Evolutionary conservation across 1,139 yeast genomes (phyloP), one percentile per base, ranked within the genome.

Genomic region (Yamadazyma buinensis): DNA sequence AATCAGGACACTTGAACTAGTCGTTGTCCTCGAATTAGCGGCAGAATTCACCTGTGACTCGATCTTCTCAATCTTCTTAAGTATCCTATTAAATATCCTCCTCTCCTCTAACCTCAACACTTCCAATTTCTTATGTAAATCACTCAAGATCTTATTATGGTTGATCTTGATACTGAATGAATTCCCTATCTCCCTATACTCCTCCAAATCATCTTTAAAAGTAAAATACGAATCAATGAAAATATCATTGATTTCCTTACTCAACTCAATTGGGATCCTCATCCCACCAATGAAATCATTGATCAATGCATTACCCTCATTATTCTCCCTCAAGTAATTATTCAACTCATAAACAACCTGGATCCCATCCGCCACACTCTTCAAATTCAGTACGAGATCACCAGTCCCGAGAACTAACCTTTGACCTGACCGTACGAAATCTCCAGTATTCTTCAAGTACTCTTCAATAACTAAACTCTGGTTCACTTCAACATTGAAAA

Each of bases 401-500:
- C 72, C 72, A 1, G 66, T 48, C 6, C 59, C 60, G 15, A 67
- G 51, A 1, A 66, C 57, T 4, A 69, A 48, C 31, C 61, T 51
- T 40, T 68, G 75, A 7, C 64, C 50, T 13, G 62, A 52, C 20
- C 75, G 43, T 3, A 63, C 60, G 36, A 67, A 59, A 42, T 69
- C 75, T 1, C 70, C 72, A 5, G 64, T 35, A 5, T 46, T 46
- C 5, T 47, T 42, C 20, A 69, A 49, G 10, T 49, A 53, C 0
- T 56, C 51, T 23, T 41, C 40, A 10, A 40, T 34, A 8, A 39
- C 33, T 7, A 42, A 15, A n/a, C 36, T 24, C 10, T 39, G 38
- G 23, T 34, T 23, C 7, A 42, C 33, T 37, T 77, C 63, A 3
- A 61, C 55, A 10, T 66, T 43, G 44, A 88, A 80, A 11, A 72